A percentile compares a stretch with the other conserved stretches of the same genome.
phyloP scores from a whole-genome alignment of 2,329 filamentous ascomycete species.

The Beauveria sp. region DNA sequence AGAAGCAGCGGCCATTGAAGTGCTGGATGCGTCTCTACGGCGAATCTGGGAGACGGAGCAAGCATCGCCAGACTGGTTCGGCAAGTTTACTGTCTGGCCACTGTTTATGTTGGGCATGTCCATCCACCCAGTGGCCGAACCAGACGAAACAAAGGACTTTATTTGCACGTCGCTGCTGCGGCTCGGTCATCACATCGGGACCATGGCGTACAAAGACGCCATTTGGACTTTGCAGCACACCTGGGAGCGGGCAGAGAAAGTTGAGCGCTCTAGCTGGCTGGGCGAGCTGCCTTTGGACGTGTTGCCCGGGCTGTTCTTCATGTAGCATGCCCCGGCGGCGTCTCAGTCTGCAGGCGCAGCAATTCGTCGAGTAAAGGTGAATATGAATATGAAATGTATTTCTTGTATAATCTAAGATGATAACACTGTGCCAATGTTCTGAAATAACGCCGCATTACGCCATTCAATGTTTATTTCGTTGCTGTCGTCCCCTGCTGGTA shows the following conservation, averaged over 20 bases:
- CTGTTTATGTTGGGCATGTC: conserved; percentile 10
- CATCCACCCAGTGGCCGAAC: background rate
- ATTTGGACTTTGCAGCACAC: conserved; percentile 4
- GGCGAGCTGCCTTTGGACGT: conserved; percentile 1
- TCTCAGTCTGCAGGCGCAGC: background rate
- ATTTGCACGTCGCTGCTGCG: conserved; percentile 2
- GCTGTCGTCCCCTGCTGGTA: background rate
- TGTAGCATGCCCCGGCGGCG: background rate
- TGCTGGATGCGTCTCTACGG: background rate
- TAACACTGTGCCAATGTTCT: background rate
- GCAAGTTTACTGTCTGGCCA: conserved; percentile 11
- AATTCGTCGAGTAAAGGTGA: background rate
- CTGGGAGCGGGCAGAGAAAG: background rate
- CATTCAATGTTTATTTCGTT: conserved; percentile 4
- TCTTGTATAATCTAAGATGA: background rate
- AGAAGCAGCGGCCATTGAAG: background rate
- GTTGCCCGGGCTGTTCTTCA: conserved; percentile 8
- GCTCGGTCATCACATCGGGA: conserved; percentile 6
- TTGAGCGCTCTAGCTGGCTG: background rate
- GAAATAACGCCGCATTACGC: conserved; percentile 2
- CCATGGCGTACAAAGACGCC: conserved; percentile 5
- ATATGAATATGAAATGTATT: background rate
- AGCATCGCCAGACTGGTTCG: conserved; percentile 5
- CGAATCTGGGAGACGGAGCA: conserved; percentile 7
- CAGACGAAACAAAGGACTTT: background rate